Percentiles rank a stretch among this genome's conserved stretches.
phyloP scores from a whole-genome alignment of 2,329 filamentous ascomycete genomes.

The Blumeria graminis region DNA sequence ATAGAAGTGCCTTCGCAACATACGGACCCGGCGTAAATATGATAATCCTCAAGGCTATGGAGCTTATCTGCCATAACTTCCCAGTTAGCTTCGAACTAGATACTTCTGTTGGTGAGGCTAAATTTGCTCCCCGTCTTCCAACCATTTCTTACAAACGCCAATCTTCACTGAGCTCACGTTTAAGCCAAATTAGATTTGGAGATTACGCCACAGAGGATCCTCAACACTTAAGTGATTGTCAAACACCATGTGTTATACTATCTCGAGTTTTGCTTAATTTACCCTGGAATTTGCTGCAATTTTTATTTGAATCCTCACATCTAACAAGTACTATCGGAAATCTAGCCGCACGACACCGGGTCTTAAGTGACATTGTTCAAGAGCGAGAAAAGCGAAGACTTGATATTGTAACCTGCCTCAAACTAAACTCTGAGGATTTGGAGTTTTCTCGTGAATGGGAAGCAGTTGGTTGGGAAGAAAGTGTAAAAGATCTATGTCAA shows the following conservation, averaged over 20 bases:
- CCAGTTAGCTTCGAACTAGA: conserved; percentile 36
- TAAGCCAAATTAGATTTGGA: conserved; percentile 47
- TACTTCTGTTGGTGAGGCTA: conserved; percentile 20
- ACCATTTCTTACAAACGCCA: conserved; percentile 9
- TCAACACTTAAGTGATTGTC: conserved; percentile 11
- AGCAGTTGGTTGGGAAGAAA: conserved; percentile 15
- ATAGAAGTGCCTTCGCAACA: conserved; percentile 17
- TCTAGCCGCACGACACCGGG: conserved; percentile 21
- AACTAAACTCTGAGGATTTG: conserved; percentile 12
- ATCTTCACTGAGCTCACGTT: conserved; percentile 23
- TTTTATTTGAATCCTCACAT: conserved; percentile 34
- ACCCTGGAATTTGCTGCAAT: conserved; percentile 41
- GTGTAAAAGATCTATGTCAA: conserved; percentile 4
- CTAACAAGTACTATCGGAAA: conserved; percentile 27
- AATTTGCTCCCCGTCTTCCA: conserved; percentile 24
- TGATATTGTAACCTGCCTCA: conserved; percentile 8
- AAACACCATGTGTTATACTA: conserved; percentile 21
- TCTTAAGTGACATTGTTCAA: conserved; percentile 25
- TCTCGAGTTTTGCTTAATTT: conserved; percentile 47
- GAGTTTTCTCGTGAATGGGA: conserved; percentile 12
- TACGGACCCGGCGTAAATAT: conserved; percentile 30
- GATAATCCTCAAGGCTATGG: conserved; percentile 29
- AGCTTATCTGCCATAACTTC: conserved; percentile 35
- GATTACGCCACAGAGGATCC: conserved; percentile 23
- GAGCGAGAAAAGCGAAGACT: conserved; percentile 32